Conservation (phyloP, 805 yeast genomes). For the Ogataea degrootiae region DNA sequence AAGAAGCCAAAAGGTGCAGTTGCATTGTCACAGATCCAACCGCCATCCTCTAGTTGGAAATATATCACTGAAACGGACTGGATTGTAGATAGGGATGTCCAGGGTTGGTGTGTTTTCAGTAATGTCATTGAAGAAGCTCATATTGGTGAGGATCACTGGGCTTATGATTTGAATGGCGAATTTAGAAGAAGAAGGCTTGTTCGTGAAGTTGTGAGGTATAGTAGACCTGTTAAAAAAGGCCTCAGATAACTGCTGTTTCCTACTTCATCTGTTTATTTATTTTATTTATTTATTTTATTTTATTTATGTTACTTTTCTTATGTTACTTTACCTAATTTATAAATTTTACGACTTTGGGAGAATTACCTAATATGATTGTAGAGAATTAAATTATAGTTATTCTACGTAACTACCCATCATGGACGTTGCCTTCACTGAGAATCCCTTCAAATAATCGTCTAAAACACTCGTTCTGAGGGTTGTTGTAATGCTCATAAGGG, state of each 20-base stretch:
- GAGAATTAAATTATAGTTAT: not conserved
- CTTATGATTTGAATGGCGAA: constrained; percentile 41
- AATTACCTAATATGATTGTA: too few species aligned
- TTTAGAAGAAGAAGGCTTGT: constrained; percentile 56
- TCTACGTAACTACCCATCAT: not conserved
- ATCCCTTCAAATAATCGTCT: constrained; percentile 50
- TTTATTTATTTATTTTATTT: not conserved
- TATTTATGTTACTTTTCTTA: not conserved
- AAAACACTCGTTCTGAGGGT: constrained; percentile 39
- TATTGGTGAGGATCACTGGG: constrained; percentile 39
- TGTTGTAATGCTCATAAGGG: constrained; percentile 50
- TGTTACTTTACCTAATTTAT: too few species aligned
- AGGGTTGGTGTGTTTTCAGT: constrained; percentile 47
- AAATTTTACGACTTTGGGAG: too few species aligned
- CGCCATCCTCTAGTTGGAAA: constrained; percentile 68
- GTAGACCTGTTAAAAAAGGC: constrained; percentile 20
- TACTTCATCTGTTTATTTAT: not conserved
- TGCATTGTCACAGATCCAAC: constrained; percentile 47
- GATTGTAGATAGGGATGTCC: constrained; percentile 55
- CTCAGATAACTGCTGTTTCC: not conserved
- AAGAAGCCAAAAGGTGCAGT: constrained; percentile 64
- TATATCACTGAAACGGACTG: constrained; percentile 59
- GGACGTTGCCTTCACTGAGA: constrained; percentile 24
- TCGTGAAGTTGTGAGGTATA: constrained; percentile 48
- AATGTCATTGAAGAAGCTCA: constrained; percentile 30